Evolutionary conservation across 2,329 filamentous ascomycete genomes (phyloP).

Genomic region (Diaporthe vexans): DNA sequence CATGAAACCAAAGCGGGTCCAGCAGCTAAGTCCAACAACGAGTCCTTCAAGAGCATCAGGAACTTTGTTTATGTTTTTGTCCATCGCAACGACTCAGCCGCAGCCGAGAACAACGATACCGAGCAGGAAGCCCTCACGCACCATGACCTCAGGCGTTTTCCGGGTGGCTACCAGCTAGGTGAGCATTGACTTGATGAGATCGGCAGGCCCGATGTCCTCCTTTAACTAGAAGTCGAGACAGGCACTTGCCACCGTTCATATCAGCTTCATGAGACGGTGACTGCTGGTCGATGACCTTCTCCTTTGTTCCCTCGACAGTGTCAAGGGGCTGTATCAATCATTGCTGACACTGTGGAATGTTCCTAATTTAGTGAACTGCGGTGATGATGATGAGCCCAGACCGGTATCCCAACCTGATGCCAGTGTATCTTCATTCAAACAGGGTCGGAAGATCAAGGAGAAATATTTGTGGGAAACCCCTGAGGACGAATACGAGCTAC

Average conservation of each 20-base stretch:
- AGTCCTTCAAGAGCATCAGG: constrained; percentile 20
- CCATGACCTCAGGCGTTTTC: constrained; percentile 5
- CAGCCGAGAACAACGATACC: background rate
- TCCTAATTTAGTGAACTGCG: background rate
- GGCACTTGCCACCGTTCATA: background rate
- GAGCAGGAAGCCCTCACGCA: background rate
- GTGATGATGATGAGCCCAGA: background rate
- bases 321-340: background rate
- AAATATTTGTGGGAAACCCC: background rate
- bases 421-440: background rate
- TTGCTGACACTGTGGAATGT: background rate
- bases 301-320: background rate
- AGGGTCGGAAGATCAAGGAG: background rate
- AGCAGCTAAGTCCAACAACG: constrained; percentile 2
- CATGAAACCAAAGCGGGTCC: background rate
- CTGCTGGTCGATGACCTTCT: background rate
- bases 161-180: constrained; percentile 18
- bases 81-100: constrained; percentile 4
- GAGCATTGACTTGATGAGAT: background rate
- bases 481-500: background rate
- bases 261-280: background rate
- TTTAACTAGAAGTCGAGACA: background rate
- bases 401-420: background rate
- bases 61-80: background rate
- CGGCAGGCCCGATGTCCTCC: background rate